phyloP scores from a whole-genome alignment of 2,329 filamentous ascomycete genomes.

The Colletotrichum tamarilloi region DNA sequence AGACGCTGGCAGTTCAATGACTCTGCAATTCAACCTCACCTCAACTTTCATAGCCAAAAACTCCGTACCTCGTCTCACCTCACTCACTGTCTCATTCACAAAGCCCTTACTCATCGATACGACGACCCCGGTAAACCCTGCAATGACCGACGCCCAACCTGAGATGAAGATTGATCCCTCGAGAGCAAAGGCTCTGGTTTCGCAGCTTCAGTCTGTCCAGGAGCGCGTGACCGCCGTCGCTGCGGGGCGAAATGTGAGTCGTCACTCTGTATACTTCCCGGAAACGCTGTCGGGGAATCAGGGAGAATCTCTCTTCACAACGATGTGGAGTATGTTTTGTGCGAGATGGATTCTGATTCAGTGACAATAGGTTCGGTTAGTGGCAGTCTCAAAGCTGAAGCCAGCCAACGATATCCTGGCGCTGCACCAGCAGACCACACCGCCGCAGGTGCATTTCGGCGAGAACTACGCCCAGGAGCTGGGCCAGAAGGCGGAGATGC shows the following conservation, averaged over 20 bases:
- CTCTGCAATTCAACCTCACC: conserved; percentile 4
- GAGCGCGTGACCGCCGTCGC: conserved; percentile 66
- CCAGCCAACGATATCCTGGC: conserved; percentile 91
- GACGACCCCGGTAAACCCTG: neutral
- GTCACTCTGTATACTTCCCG: conserved; percentile 1
- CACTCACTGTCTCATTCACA: neutral
- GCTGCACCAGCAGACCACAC: conserved; percentile 69
- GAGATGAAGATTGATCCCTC: conserved; percentile 72
- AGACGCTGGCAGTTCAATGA: conserved; percentile 27
- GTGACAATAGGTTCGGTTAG: conserved; percentile 76
- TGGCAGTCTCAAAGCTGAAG: conserved; percentile 97
- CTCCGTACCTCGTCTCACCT: neutral
- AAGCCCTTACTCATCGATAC: neutral
- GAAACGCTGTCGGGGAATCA: neutral
- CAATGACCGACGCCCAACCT: conserved; percentile 34
- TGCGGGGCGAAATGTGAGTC: conserved; percentile 64
- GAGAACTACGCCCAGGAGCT: conserved; percentile 98
- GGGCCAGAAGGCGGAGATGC: conserved; percentile 81
- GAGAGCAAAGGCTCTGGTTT: conserved; percentile 70
- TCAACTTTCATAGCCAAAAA: neutral
- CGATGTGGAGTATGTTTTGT: neutral
- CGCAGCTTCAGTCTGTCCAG: conserved; percentile 71
- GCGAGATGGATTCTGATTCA: neutral
- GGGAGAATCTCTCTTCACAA: neutral
- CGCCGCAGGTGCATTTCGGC: conserved; percentile 77